A percentile compares a stretch with the other conserved stretches of the same genome.
phyloP scores from a whole-genome alignment of 805 yeast species.

The Cyberlindnera nakhonratchasimensis region DNA sequence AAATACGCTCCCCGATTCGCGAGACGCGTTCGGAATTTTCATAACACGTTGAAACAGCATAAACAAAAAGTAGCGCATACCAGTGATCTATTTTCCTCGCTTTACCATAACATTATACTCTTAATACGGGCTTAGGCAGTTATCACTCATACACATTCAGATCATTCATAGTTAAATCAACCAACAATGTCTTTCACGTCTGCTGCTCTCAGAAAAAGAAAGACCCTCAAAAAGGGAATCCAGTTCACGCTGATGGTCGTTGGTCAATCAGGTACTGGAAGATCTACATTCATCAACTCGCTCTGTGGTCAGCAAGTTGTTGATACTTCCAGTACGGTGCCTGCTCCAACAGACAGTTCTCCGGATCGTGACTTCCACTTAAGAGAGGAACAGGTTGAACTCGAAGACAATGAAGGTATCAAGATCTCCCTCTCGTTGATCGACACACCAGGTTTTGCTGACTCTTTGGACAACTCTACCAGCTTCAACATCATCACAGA shows the following conservation, averaged over 20 bases:
- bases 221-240: slow-evolving; percentile 77
- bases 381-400: slow-evolving; percentile 77
- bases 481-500: slow-evolving; percentile 72
- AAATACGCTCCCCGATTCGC: neutral
- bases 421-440: slow-evolving; percentile 72
- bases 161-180: neutral
- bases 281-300: slow-evolving; percentile 90
- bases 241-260: slow-evolving; percentile 84
- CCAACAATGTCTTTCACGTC: slow-evolving; percentile 45
- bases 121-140: too few species aligned
- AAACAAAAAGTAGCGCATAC: neutral
- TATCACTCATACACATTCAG: neutral
- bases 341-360: slow-evolving; percentile 48
- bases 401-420: slow-evolving; percentile 83
- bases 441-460: slow-evolving; percentile 85
- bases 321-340: slow-evolving; percentile 59
- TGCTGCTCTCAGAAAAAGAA: slow-evolving; percentile 64
- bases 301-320: slow-evolving; percentile 87
- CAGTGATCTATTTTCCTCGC: too few species aligned
- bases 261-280: slow-evolving; percentile 84
- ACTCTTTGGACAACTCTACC: slow-evolving; percentile 62
- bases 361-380: slow-evolving; percentile 54
- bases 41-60: slow-evolving; percentile 11
- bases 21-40: slow-evolving; percentile 12
- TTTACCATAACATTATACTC: neutral